These are phyloP conservation scores for Solanum dulcamara DNA, from an alignment of 257 asterid genomes.

Conservation along the genomic window DNA sequence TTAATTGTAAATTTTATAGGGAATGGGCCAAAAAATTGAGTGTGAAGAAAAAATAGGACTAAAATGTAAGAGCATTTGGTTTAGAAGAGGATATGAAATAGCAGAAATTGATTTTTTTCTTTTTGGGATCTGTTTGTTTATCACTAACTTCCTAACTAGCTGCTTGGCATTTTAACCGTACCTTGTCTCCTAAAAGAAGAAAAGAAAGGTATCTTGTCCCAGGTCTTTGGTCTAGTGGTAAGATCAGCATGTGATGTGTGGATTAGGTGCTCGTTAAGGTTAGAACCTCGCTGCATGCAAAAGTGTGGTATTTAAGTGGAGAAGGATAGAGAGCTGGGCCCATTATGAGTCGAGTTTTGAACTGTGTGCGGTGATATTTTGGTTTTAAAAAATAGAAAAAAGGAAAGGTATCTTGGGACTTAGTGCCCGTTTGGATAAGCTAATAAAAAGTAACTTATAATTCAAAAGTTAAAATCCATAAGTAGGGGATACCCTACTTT, in stretches of 20 bases:
- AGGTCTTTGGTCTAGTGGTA: background rate
- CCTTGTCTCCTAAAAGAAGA: background rate
- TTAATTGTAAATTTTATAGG: too few species aligned
- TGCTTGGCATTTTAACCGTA: background rate
- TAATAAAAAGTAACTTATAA: too few species aligned
- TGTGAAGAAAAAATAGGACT: background rate
- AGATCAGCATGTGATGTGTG: background rate
- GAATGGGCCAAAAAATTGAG: background rate
- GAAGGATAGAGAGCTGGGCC: background rate
- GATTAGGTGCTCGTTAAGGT: background rate
- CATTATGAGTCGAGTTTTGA: background rate
- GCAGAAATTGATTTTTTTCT: background rate
- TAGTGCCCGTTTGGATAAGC: too few species aligned
- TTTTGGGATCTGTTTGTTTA: background rate
- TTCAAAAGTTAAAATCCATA: too few species aligned
- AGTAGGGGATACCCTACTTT: too few species aligned
- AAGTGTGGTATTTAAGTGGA: background rate
- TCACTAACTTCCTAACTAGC: background rate
- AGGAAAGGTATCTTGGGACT: background rate
- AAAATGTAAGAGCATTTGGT: background rate
- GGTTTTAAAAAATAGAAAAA: background rate
- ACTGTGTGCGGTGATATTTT: background rate
- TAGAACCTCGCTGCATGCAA: background rate
- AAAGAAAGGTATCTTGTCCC: background rate
- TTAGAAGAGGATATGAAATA: background rate